Evolutionary conservation across 164 flowering plant genomes (phyloP), one percentile per base, ranked within the genome.

Genomic region (Kingdonia uniflora): DNA sequence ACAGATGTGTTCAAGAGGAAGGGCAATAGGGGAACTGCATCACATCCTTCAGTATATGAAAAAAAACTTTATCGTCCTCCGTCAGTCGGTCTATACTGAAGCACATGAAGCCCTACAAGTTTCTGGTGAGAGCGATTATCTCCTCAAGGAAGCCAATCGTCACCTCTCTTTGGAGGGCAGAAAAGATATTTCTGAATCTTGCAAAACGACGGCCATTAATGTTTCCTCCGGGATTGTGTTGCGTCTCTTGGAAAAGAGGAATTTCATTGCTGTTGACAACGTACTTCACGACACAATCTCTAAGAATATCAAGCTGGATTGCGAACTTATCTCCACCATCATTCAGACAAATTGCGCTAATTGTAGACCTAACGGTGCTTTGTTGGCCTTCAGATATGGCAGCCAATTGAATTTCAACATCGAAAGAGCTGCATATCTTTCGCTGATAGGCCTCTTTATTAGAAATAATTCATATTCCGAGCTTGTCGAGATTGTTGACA

Each of bases 361-460:
- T 55, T 13, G 55, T 40, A 73, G 86, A 59, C 52, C 62, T 19
- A 56, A 57, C 43, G 67, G 80, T 57, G 95, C 95, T 65, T 52
- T 79, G 25, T 48, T 74, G 69, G 90, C 85, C 15, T 80, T 77
- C 52, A 66, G 74, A 14, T 80, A 76, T 55, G 60, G 87, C 61
- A 50, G 56, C 46, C 69, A 69, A 46, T 52, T 60, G 70, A 76
- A 78, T 1, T 41, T 82, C 23, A 50, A 39, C 15, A 51, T 91
- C 16, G 77, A 74, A 14, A 76, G 60, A 66, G 57, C 57, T 52
- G 66, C 80, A 41, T 87, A 74, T 72, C 81, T 80, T 48, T 42
- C 83, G 8, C 58, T 85, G 19, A 43, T 82, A 48, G 96, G 95
- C 49, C 46, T 59, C 57, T 58, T 77, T 45, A 64, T 78, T 14